These are phyloP conservation scores for Backusella luteola DNA, from an alignment of 192 early-diverging fungal genomes.

Conservation along the genomic window DNA sequence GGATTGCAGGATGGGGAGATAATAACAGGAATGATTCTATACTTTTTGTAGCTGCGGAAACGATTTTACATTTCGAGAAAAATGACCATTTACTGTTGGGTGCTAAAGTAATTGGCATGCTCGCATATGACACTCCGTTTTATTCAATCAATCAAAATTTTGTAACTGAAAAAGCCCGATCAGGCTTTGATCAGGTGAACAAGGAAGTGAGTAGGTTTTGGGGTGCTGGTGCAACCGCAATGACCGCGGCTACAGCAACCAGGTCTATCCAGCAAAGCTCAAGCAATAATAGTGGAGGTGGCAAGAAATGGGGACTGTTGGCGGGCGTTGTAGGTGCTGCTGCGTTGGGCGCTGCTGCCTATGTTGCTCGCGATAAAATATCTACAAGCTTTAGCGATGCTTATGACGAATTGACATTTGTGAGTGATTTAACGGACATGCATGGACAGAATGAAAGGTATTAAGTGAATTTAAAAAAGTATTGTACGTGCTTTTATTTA, in stretches of 20 bases:
- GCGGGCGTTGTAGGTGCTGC: slow-evolving; percentile 42
- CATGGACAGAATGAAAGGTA: slow-evolving; percentile 45
- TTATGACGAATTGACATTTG: slow-evolving; percentile 49
- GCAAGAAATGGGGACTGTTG: slow-evolving; percentile 41
- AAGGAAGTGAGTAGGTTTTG: slow-evolving; percentile 26
- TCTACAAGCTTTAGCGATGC: slow-evolving; percentile 30
- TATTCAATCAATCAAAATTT: slow-evolving; percentile 46
- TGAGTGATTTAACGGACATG: slow-evolving; percentile 45
- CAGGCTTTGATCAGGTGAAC: slow-evolving; percentile 32
- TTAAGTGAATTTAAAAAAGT: neutral
- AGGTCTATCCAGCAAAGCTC: neutral
- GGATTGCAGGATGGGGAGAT: too few relatives aligned
- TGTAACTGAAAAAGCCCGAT: slow-evolving; percentile 37
- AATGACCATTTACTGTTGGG: slow-evolving; percentile 2
- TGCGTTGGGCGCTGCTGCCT: slow-evolving; percentile 41
- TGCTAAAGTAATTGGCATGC: slow-evolving; percentile 44
- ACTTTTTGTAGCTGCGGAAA: slow-evolving; percentile 44
- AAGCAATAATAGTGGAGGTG: neutral
- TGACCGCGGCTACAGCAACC: neutral
- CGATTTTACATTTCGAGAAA: slow-evolving; percentile 35
- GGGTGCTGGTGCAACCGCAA: neutral
- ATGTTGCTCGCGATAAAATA: slow-evolving; percentile 38
- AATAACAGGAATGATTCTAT: neutral
- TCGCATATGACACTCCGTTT: slow-evolving; percentile 58
- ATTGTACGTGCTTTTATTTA: neutral